phyloP scores from a whole-genome alignment of 306 rosid species.

The Vigna unguiculata region DNA sequence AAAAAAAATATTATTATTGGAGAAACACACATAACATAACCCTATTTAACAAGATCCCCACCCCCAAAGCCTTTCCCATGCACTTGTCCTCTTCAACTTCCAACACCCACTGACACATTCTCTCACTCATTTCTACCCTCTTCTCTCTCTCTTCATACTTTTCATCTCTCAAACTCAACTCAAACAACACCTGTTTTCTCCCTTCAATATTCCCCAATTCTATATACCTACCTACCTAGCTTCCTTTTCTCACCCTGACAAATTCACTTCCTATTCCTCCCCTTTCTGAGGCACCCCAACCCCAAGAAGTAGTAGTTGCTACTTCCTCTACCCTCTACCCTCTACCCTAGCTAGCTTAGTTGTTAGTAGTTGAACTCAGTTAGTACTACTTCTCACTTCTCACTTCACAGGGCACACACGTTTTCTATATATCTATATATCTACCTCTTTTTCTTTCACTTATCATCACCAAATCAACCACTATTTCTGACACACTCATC shows the following conservation, averaged over 20 bases:
- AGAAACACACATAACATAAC: not conserved
- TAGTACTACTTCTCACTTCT: too few species aligned
- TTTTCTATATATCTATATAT: too few species aligned
- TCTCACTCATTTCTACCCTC: not conserved
- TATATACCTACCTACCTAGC: too few species aligned
- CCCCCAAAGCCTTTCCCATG: slow-evolving; percentile 83
- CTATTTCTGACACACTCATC: slow-evolving; percentile 44
- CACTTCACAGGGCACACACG: not conserved
- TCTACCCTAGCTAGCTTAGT: not conserved
- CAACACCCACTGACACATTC: slow-evolving; percentile 25
- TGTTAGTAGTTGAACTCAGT: not conserved
- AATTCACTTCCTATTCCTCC: not conserved
- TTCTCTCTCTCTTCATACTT: not conserved
- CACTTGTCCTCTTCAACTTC: slow-evolving; percentile 56
- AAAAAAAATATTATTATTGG: too few species aligned
- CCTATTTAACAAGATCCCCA: slow-evolving; percentile 59
- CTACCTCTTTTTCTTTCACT: not conserved
- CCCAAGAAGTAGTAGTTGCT: too few species aligned
- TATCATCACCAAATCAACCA: slow-evolving; percentile 8
- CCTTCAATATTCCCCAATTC: too few species aligned
- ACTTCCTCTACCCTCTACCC: not conserved
- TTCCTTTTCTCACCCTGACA: not conserved
- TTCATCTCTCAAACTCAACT: not conserved
- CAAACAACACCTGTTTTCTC: too few species aligned
- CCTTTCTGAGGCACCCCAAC: not conserved